Base-by-base conservation (phyloP, 805 yeast genomes). In the Wickerhamomyces bovis region DNA sequence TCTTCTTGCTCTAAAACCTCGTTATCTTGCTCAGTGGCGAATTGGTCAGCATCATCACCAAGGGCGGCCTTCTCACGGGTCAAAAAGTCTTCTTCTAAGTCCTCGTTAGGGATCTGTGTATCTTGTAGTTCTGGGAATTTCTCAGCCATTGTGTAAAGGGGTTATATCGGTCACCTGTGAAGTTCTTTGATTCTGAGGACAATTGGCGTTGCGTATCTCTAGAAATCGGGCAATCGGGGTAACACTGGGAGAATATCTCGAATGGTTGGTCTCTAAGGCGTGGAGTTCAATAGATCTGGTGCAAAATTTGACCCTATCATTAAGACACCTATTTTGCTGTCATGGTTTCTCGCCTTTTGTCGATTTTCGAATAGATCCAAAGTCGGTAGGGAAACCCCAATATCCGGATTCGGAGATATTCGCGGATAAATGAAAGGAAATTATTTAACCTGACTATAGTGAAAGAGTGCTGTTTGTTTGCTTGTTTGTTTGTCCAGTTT, bases 91-190 rank as follows among this genome's bases (percentile, higher is more conserved):
- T 65, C 76, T 21, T 60, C 64, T 23, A 62, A 69, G 13, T 64
- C 69, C 25, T 54, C 61, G 22, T 52, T 62, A 26, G 60, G 64
- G 41, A 62, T 65, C 30, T 77, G 47, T 20, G 45, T 30, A 9
- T 54, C 75, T 44, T 77, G 81, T 53, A 84, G 70, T 51, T 78
- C 89, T 42, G 95, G 94, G 64, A 80, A 85, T 66, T 83, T 83
- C 52, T 85, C 92, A 46, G 87, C 79, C 88, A 83, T 83, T 45
- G 48, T 50, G 46, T 31, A 20, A 33, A 10, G 36, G 36, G 36
- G 36, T n/a, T 16, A 33, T 33, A 33, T 33, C 36, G 36, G 36
- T 33, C 20, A 33, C 16, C 20, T 33, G 36, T 16, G 16, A 33
- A 33, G 36, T 33, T 16, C 6, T 3, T 5, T 12, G 8, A 33